Evolutionary conservation across 768 basidiomycete species (phyloP), one percentile per base, ranked within the genome.

Genomic region (Mycena alexandri): DNA sequence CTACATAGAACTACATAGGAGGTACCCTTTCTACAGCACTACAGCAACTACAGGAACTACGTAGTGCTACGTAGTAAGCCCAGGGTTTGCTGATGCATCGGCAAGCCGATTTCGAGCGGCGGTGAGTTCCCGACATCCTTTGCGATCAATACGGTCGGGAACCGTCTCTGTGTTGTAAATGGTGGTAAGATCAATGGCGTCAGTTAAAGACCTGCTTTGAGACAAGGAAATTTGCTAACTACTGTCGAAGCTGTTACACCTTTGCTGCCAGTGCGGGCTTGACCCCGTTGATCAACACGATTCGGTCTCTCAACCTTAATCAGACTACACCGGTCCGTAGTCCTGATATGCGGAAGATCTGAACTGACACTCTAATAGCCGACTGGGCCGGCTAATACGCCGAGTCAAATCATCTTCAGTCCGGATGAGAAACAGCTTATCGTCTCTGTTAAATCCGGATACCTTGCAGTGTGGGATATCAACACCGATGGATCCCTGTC

Each of bases 391-490:
- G 70, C 75, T 10, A 75, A 75, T 34, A 75, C 77, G 5, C 68
- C 77, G 43, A 73, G 71, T 54, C 77, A 80, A 57, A 58, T 81
- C 58, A 52, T 79, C 61, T 81, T 81, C 71, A 74, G 62, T 38
- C 74, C 76, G 52, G 78, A 79, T 50, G 75, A 73, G 56, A 74
- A 70, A 61, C 69, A 73, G 46, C 74, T 81, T 21, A 56, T 79
- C 51, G 80, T 75, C 19, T 74, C 79, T 60, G 75, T 79, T 62
- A 80, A 80, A 70, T 69, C 76, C 0, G 78, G 79, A 22, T 80
- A 79, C 73, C 66, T 81, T 59, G 80, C 80, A n/a, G 76, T 75
- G 19, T 81, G 79, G 79, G 74, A 76, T 53, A 75, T 80, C 63
- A 73, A 65, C 42, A 53, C 44, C 55, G 73, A 77, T 55, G 79